These are phyloP conservation scores for Telfairia occidentalis DNA, from an alignment of 331 rosid genomes.

Conservation along the genomic window DNA sequence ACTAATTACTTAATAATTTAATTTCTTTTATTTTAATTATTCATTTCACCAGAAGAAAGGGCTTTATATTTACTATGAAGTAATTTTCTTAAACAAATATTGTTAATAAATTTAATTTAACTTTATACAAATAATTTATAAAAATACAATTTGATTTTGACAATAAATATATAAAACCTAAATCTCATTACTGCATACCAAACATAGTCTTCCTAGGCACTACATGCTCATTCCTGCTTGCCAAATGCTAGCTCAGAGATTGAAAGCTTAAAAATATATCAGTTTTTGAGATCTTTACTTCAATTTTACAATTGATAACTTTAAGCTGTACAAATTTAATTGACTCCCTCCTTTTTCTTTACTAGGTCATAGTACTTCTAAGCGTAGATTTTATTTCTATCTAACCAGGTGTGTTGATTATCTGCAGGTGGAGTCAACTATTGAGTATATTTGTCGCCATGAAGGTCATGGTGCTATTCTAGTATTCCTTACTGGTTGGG, in stretches of 20 bases:
- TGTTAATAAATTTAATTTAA: neutral
- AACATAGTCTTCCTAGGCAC: neutral
- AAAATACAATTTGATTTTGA: neutral
- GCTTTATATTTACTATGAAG: neutral
- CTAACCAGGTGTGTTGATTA: neutral
- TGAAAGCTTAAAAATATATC: neutral
- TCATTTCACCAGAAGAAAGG: neutral
- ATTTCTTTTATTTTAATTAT: neutral
- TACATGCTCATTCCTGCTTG: neutral
- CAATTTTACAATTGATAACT: neutral
- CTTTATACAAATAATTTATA: neutral
- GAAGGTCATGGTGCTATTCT: constrained; percentile 86
- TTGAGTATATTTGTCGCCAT: constrained; percentile 66
- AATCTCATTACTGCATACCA: neutral
- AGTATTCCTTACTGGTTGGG: constrained; percentile 96
- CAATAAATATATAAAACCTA: neutral
- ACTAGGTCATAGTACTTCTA: neutral
- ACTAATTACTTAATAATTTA: neutral
- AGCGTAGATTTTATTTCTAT: neutral
- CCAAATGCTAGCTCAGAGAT: neutral
- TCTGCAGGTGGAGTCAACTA: constrained; percentile 67
- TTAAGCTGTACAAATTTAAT: neutral
- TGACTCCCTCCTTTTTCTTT: neutral
- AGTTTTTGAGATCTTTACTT: neutral
- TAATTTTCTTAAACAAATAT: neutral